Conservation (phyloP, 2,329 filamentous ascomycete genomes). For the Tolypocladium ovalisporum region DNA sequence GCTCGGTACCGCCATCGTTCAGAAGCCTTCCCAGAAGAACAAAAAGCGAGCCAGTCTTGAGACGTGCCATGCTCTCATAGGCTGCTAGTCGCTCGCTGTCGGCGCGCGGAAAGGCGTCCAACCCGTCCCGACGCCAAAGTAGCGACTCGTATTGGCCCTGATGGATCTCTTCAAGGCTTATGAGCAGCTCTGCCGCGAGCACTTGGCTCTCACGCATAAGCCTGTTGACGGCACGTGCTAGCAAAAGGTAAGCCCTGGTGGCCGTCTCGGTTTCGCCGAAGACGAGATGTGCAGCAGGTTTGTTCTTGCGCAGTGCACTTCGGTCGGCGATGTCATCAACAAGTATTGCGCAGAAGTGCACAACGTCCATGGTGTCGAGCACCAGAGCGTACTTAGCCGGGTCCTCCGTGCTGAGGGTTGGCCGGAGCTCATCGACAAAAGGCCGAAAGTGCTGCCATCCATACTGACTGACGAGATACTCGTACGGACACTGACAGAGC, state of each 20-base stretch:
- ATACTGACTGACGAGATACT: background rate
- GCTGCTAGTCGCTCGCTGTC: background rate
- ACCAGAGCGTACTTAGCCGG: background rate
- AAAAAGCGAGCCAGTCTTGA: background rate
- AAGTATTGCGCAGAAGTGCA: background rate
- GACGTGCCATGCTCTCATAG: background rate
- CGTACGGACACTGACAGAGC: background rate
- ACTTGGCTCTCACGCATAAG: background rate
- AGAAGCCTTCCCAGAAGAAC: background rate
- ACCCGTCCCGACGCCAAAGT: background rate
- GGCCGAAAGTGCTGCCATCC: background rate
- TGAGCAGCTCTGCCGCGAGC: background rate
- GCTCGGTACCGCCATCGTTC: background rate
- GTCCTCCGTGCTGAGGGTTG: background rate
- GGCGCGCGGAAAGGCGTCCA: background rate
- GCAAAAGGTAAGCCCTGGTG: background rate
- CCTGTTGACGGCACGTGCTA: background rate
- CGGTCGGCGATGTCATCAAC: background rate
- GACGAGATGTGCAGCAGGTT: background rate
- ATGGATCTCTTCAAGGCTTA: background rate
- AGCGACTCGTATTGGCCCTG: background rate
- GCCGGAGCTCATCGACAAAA: background rate
- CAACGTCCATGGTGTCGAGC: background rate
- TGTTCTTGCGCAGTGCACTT: background rate
- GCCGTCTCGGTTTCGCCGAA: background rate